Conservation (phyloP, 2,329 filamentous ascomycete species). For the Hymenoscyphus repandus region DNA sequence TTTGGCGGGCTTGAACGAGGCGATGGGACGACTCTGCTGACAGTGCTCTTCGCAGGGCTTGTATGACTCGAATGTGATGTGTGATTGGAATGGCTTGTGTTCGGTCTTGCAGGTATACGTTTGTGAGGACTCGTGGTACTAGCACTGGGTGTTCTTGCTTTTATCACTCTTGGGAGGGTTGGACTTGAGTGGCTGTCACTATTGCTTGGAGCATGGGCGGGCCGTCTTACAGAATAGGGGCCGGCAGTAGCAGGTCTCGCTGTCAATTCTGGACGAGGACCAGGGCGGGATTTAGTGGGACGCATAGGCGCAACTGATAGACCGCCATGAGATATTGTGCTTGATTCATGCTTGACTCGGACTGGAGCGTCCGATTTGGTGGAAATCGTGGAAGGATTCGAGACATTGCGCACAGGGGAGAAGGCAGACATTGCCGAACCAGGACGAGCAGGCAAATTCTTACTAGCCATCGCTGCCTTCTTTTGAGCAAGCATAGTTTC, state of each 20-base stretch:
- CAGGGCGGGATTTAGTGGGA: constrained; percentile 42
- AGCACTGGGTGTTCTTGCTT: constrained; percentile 45
- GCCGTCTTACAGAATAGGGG: constrained; percentile 54
- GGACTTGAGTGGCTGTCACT: constrained; percentile 29
- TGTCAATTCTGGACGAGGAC: constrained; percentile 48
- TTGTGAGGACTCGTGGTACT: constrained; percentile 38
- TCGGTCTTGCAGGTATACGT: constrained; percentile 26
- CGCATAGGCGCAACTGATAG: constrained; percentile 61
- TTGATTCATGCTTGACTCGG: constrained; percentile 38
- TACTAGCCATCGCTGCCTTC: constrained; percentile 49
- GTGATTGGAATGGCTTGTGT: constrained; percentile 32
- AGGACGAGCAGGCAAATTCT: constrained; percentile 50
- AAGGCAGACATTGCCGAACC: constrained; percentile 61
- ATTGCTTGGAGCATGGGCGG: constrained; percentile 25
- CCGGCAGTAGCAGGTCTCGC: constrained; percentile 59
- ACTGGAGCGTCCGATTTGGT: constrained; percentile 32
- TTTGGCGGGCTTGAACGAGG: constrained; percentile 9
- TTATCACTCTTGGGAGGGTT: constrained; percentile 36
- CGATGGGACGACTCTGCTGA: constrained; percentile 20
- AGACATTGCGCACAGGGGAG: constrained; percentile 44
- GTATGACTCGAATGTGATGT: constrained; percentile 26
- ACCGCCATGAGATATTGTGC: constrained; percentile 41
- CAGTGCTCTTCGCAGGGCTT: constrained; percentile 39
- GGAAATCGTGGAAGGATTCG: constrained; percentile 32
- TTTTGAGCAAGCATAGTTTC: constrained; percentile 84